A percentile compares a stretch with the other conserved stretches of the same genome.
phyloP scores from a whole-genome alignment of 176 grass and related monocot genomes.

The Themeda triandra region DNA sequence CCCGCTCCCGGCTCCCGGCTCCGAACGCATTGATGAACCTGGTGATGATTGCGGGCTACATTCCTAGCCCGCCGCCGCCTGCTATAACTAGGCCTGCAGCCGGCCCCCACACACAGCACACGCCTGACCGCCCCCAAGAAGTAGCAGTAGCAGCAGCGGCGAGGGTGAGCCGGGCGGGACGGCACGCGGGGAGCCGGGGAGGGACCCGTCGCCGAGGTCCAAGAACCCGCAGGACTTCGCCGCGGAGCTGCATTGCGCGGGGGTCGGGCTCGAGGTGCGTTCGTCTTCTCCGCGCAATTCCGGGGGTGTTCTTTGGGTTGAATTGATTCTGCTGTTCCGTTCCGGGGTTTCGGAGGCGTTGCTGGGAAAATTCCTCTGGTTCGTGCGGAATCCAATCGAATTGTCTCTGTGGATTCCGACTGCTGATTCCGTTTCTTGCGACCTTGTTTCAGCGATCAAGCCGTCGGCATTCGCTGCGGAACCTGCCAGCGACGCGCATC shows the following conservation, averaged over 20 bases:
- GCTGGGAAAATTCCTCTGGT: background rate
- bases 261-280: background rate
- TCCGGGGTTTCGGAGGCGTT: background rate
- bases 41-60: background rate
- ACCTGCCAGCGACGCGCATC: background rate
- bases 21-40: constrained; percentile 1
- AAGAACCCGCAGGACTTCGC: background rate
- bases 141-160: background rate
- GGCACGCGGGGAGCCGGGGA: background rate
- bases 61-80: background rate
- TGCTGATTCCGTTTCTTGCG: background rate
- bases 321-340: background rate
- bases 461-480: background rate
- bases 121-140: background rate
- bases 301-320: background rate
- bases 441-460: background rate
- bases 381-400: background rate
- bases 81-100: background rate
- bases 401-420: background rate
- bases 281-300: background rate
- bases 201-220: background rate
- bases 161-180: background rate
- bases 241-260: background rate
- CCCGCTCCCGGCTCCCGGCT: background rate
- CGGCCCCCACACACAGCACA: background rate